These are phyloP conservation scores for Acrodontium crateriforme DNA, from an alignment of 2,329 filamentous ascomycete species.

Conservation along the genomic window DNA sequence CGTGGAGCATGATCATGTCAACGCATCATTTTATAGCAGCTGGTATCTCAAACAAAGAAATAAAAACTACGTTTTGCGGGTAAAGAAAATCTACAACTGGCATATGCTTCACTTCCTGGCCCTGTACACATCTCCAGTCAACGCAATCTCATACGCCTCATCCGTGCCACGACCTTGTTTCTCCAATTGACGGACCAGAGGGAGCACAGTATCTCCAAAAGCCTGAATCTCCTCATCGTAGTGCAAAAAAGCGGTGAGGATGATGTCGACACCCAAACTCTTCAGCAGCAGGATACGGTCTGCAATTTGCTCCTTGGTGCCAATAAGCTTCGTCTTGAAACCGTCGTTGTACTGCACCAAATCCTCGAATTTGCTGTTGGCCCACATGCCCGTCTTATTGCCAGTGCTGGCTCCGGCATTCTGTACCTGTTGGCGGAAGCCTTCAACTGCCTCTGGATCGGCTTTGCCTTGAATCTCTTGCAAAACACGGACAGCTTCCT, in stretches of 20 bases:
- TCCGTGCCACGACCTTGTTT: constrained; percentile 35
- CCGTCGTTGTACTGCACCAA: constrained; percentile 43
- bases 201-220: constrained; percentile 35
- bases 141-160: constrained; percentile 31
- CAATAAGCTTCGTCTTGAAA: constrained; percentile 42
- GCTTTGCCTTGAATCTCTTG: constrained; percentile 41
- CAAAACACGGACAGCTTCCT: constrained; percentile 35
- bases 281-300: constrained; percentile 37
- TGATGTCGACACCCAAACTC: constrained; percentile 30
- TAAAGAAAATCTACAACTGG: no score
- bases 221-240: constrained; percentile 40
- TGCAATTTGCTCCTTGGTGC: constrained; percentile 38
- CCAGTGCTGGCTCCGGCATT: constrained; percentile 35
- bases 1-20: no score
- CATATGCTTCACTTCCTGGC: no score
- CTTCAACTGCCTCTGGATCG: constrained; percentile 36
- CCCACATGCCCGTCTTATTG: constrained; percentile 41
- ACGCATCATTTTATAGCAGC: no score
- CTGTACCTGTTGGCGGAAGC: constrained; percentile 36
- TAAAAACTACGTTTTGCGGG: no score
- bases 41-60: no score
- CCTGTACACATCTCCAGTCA: constrained; percentile 36
- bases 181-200: constrained; percentile 36
- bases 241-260: constrained; percentile 36
- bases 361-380: constrained; percentile 38